Percentiles rank a stretch among this genome's conserved stretches.
Conservation (phyloP, 176 grass and related monocot species). For the Leersia perrieri region DNA sequence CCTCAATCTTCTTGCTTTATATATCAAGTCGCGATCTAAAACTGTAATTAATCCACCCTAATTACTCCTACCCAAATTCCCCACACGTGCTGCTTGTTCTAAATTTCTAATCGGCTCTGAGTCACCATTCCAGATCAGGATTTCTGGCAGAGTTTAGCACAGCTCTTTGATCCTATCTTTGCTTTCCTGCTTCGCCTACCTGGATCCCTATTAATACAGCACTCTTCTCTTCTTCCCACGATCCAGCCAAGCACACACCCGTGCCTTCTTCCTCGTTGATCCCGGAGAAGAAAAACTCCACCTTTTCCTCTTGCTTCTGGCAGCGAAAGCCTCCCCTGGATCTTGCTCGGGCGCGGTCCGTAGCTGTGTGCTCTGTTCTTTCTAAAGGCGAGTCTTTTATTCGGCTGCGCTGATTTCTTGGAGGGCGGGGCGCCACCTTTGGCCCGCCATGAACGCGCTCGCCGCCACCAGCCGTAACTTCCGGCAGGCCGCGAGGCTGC, state of each 20-base stretch:
- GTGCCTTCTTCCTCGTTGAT: conserved; percentile 17
- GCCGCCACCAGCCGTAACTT: conserved; percentile 89
- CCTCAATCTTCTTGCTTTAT: neutral
- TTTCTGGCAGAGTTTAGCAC: neutral
- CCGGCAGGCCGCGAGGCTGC: conserved; percentile 62
- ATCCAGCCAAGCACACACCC: neutral
- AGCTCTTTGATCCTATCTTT: conserved; percentile 25
- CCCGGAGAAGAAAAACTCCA: neutral
- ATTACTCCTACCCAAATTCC: neutral
- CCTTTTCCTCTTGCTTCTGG: conserved; percentile 26
- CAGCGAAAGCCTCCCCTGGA: conserved; percentile 8
- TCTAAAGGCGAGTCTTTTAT: conserved; percentile 15
- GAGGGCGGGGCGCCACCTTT: neutral
- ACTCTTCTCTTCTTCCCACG: neutral
- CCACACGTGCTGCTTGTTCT: neutral
- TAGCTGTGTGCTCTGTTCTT: neutral
- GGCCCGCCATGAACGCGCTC: conserved; percentile 72
- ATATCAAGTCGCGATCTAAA: neutral
- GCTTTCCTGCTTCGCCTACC: conserved; percentile 9
- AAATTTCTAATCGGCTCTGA: neutral
- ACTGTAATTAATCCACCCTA: neutral
- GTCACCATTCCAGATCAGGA: neutral
- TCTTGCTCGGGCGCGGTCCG: conserved; percentile 2
- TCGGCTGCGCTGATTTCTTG: conserved; percentile 3
- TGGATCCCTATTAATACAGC: conserved; percentile 51